Conservation (phyloP, 139 green algal genomes). For the Chlamydomonas asymmetrica region DNA sequence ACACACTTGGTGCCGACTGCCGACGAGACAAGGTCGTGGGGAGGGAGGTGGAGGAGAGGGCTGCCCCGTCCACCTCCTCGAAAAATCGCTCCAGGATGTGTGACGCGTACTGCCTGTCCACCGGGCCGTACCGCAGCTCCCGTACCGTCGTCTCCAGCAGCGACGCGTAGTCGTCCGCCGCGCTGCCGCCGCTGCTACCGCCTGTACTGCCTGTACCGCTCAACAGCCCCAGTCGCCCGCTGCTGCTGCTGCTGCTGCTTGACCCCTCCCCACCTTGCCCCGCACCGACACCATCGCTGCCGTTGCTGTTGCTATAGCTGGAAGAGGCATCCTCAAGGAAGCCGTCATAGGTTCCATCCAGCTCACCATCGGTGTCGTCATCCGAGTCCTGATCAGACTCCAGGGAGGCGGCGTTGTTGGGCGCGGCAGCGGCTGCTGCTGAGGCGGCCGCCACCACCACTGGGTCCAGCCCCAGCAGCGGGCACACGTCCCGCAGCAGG, state of each 20-base stretch:
- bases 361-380: neutral
- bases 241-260: too few relatives aligned
- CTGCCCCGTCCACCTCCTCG: conserved; percentile 10
- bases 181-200: too few relatives aligned
- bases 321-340: too few relatives aligned
- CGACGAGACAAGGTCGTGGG: too few relatives aligned
- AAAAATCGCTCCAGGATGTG: conserved; percentile 10
- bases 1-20: too few relatives aligned
- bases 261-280: neutral
- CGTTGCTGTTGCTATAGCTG: conserved; percentile 6
- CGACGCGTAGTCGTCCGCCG: conserved; percentile 12
- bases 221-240: too few relatives aligned
- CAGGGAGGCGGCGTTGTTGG: too few relatives aligned
- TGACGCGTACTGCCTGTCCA: conserved; percentile 11
- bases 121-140: conserved; percentile 21
- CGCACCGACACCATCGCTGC: neutral
- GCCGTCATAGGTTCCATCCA: too few relatives aligned
- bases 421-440: too few relatives aligned
- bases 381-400: too few relatives aligned
- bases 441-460: conserved; percentile 9
- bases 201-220: too few relatives aligned
- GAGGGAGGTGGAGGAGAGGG: too few relatives aligned
- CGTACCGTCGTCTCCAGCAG: conserved; percentile 16
- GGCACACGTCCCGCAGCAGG: conserved; percentile 30
- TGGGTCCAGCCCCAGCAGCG: conserved; percentile 32